Conservation (phyloP, 805 yeast genomes). For the Candida odintsovae region DNA sequence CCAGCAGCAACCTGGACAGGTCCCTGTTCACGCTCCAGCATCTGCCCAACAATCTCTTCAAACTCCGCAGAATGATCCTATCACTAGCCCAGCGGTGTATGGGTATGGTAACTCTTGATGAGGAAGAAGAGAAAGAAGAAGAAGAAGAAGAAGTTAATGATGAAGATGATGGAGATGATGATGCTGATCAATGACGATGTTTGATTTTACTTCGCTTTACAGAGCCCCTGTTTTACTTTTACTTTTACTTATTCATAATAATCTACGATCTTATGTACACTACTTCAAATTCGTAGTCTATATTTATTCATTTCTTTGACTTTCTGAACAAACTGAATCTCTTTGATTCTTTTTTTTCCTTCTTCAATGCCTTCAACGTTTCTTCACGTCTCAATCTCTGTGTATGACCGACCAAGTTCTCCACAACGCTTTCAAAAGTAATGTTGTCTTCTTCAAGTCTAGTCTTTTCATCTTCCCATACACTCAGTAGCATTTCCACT, state of each 20-base stretch:
- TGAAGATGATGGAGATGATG: too few relatives aligned
- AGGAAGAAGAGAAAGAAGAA: too few relatives aligned
- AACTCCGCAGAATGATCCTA: neutral
- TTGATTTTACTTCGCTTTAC: neutral
- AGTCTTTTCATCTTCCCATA: constrained; percentile 47
- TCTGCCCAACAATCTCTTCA: neutral
- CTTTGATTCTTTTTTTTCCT: constrained; percentile 21
- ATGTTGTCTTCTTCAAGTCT: constrained; percentile 58
- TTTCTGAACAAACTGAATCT: constrained; percentile 6
- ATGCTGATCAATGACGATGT: neutral
- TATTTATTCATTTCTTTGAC: constrained; percentile 3
- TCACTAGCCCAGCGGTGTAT: neutral
- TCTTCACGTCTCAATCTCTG: constrained; percentile 64
- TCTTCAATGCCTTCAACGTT: constrained; percentile 30
- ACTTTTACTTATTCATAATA: neutral
- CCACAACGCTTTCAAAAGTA: constrained; percentile 82
- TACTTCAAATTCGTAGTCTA: neutral
- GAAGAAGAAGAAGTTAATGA: too few relatives aligned
- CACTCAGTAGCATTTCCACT: constrained; percentile 34
- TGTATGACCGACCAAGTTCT: constrained; percentile 84
- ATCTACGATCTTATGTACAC: neutral
- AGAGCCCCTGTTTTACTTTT: neutral
- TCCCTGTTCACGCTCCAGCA: neutral
- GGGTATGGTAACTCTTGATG: neutral
- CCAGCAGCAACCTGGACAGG: neutral